Base-by-base conservation (phyloP, 2,329 filamentous ascomycete genomes). In the Monosporascus sp. region DNA sequence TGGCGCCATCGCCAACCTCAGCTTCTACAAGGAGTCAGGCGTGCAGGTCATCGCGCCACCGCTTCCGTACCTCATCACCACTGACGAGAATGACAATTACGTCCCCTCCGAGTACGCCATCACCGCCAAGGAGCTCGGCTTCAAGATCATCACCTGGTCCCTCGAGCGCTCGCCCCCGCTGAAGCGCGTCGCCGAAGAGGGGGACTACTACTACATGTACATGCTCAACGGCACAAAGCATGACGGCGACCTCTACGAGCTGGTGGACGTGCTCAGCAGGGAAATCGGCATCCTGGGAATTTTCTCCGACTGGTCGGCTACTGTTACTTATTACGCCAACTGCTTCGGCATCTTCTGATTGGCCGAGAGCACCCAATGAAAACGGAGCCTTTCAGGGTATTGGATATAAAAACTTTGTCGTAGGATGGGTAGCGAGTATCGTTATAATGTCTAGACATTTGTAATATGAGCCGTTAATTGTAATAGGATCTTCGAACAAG, bases 251-350 rank as follows among this genome's bases (percentile, higher is more conserved):
- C 78, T 86, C 63, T 88, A 81, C 63, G 79, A 76, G 26, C 74
- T 88, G n/a, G 65, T 89, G 38, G 79, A 89, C 60, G 83, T 87
- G 1, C 70, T 90, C 55, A 79, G 75, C 2, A 73, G 77, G 58
- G 70, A 88, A 60, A 79, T 89, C 9, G 79, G 80, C 1, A 80
- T 87, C 15, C 68, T 72, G 31, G 84, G 76, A 5, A 76, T 89
- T 56, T 89, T 89, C 61, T 79, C 80, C 4, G 87, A 89, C 66
- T 89, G 86, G 87, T 79, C 80, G 17, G 81, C 82, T 11, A 87
- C 85, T 0, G 78, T 82, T 7, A 87, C 84, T 0, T 89, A 86
- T 59, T 89, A 87, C 68, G 86, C 85, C 58, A 89, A 87, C 62
- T 89, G 86, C 70, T 83, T 88, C 58, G 78, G 59, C 3, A 46